Evolutionary conservation across 163 green algal genomes (phyloP).

Genomic region (Picocystis sp.): DNA sequence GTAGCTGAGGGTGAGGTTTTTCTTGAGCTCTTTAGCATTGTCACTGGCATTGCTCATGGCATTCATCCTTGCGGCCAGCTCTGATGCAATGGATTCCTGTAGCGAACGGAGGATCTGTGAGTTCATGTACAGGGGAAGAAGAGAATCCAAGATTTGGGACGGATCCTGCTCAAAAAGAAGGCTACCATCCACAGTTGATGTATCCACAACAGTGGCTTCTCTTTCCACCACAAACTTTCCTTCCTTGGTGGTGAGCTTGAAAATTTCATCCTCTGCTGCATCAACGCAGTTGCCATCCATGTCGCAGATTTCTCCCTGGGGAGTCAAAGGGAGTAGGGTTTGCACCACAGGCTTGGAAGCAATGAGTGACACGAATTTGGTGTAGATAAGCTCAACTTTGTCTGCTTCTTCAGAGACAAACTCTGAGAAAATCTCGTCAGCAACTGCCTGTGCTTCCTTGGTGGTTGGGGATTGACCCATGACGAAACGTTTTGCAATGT

Average conservation of each 20-base stretch:
- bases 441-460: conserved; percentile 90
- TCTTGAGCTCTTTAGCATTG: conserved; percentile 82
- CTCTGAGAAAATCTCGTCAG: conserved; percentile 88
- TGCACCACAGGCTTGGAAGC: conserved; percentile 73
- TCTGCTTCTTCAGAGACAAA: conserved; percentile 85
- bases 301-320: conserved; percentile 82
- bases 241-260: conserved; percentile 86
- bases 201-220: conserved; percentile 23
- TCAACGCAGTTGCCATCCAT: conserved; percentile 89
- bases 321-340: conserved; percentile 89
- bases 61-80: conserved; percentile 97
- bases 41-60: conserved; percentile 93
- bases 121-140: conserved; percentile 99
- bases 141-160: conserved; percentile 90
- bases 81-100: conserved; percentile 84
- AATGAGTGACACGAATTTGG: conserved; percentile 97
- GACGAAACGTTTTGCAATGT: conserved; percentile 51
- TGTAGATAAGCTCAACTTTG: conserved; percentile 95
- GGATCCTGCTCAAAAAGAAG: conserved; percentile 98
- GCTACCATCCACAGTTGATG: conserved; percentile 48
- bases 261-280: conserved; percentile 85
- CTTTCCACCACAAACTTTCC: conserved; percentile 54
- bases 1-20: conserved; percentile 66
- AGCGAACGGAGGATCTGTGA: conserved; percentile 23
- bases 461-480: conserved; percentile 72